Conservation (phyloP, 2,329 filamentous ascomycete genomes). For the Colletotrichum somersetense region DNA sequence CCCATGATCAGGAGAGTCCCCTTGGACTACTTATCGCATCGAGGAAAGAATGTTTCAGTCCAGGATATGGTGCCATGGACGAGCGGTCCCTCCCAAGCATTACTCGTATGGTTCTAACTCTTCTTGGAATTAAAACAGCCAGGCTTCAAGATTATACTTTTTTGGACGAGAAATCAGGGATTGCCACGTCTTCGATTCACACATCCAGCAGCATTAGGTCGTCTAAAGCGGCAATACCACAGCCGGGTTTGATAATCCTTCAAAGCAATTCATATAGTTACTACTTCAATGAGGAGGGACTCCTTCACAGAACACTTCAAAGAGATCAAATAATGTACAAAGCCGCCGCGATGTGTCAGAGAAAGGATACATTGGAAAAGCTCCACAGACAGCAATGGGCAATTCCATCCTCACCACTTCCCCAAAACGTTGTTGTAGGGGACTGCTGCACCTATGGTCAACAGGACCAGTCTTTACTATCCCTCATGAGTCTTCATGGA, state of each 20-base stretch:
- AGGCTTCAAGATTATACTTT: not conserved
- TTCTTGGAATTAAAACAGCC: not conserved
- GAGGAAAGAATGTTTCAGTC: not conserved
- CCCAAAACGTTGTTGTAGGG: no score
- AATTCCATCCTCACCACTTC: not conserved
- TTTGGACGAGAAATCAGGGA: not conserved
- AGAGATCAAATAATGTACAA: not conserved
- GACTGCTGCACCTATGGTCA: not conserved
- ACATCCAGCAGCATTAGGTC: not conserved
- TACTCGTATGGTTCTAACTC: not conserved
- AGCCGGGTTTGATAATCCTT: not conserved
- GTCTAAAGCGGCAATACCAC: fast-evolving
- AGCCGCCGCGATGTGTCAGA: fast-evolving
- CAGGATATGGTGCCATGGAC: not conserved
- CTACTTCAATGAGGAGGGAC: not conserved
- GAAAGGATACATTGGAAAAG: not conserved
- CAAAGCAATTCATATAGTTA: not conserved
- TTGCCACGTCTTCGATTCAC: no score
- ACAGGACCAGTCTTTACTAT: not conserved
- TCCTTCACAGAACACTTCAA: not conserved
- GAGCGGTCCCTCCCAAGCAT: not conserved
- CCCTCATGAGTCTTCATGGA: not conserved
- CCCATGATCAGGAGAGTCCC: not conserved
- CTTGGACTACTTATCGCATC: not conserved
- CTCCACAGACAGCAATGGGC: not conserved